Evolutionary conservation across 768 basidiomycete species (phyloP).

Genomic region (Wakefieldia striispora): DNA sequence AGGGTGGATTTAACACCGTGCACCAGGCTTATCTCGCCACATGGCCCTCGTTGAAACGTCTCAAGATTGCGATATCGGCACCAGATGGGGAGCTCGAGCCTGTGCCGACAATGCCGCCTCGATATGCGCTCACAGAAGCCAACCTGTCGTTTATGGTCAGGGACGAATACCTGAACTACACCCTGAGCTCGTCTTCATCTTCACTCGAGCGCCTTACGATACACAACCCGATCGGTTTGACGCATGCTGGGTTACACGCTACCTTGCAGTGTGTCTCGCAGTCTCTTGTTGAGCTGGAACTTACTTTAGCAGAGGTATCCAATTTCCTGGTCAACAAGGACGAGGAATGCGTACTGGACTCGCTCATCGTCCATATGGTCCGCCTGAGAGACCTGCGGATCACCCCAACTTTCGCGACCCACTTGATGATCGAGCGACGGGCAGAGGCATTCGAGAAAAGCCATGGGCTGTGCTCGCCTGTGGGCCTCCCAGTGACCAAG

Average conservation of each 20-base stretch:
- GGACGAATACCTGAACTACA: not conserved
- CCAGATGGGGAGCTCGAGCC: not conserved
- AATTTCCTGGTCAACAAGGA: no score
- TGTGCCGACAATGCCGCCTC: not conserved
- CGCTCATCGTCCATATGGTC: not conserved
- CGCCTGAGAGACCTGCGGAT: not conserved
- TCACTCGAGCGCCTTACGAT: not conserved
- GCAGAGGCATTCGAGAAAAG: not conserved
- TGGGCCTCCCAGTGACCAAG: not conserved
- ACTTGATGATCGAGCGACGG: not conserved
- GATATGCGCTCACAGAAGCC: not conserved
- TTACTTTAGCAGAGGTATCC: no score
- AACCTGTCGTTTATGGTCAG: not conserved
- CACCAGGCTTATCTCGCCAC: not conserved
- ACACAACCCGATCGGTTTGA: not conserved
- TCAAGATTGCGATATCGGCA: not conserved
- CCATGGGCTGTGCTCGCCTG: not conserved
- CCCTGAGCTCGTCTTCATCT: not conserved
- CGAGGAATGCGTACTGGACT: not conserved
- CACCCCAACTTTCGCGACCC: not conserved
- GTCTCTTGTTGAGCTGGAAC: no score
- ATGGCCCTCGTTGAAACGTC: constrained; percentile 1
- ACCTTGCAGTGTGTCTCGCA: not conserved
- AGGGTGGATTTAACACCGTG: not conserved
- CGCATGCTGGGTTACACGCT: not conserved